Evolutionary conservation across 805 yeast species (phyloP).

Genomic region (Yarrowia phangngaensis): DNA sequence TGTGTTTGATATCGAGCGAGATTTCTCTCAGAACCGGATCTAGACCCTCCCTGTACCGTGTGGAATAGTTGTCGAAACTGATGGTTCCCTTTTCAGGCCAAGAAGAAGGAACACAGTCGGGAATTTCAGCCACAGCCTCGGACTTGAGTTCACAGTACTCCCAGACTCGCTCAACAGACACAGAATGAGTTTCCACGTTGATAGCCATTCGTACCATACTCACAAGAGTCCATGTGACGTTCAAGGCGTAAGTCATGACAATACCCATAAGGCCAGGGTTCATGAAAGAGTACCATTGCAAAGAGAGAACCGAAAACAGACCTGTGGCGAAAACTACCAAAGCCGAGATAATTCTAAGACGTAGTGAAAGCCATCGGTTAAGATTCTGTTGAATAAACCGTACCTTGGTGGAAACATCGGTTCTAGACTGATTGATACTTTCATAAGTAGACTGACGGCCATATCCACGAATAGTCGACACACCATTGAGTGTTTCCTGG

Average conservation of each 20-base stretch:
- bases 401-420: slow-evolving; percentile 77
- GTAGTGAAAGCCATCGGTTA: slow-evolving; percentile 87
- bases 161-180: slow-evolving; percentile 64
- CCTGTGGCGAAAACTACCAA: slow-evolving; percentile 70
- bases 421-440: slow-evolving; percentile 42
- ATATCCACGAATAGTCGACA: slow-evolving; percentile 74
- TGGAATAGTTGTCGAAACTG: slow-evolving; percentile 61
- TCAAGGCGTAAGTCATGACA: slow-evolving; percentile 79
- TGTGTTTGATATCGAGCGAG: slow-evolving; percentile 61
- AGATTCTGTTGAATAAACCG: slow-evolving; percentile 77
- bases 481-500: slow-evolving; percentile 76
- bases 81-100: slow-evolving; percentile 74
- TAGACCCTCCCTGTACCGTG: slow-evolving; percentile 64
- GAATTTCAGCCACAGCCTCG: slow-evolving; percentile 53
- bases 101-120: slow-evolving; percentile 50
- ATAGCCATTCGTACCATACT: slow-evolving; percentile 93
- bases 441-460: slow-evolving; percentile 62
- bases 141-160: slow-evolving; percentile 38
- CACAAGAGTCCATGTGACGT: slow-evolving; percentile 78
- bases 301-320: slow-evolving; percentile 57
- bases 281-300: slow-evolving; percentile 47
- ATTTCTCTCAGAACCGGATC: slow-evolving; percentile 67
- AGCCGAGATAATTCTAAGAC: slow-evolving; percentile 82
- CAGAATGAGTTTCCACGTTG: slow-evolving; percentile 88
- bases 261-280: slow-evolving; percentile 87